Evolutionary conservation across 805 yeast genomes (phyloP).

Genomic region (Saccharomycopsis javanensis): DNA sequence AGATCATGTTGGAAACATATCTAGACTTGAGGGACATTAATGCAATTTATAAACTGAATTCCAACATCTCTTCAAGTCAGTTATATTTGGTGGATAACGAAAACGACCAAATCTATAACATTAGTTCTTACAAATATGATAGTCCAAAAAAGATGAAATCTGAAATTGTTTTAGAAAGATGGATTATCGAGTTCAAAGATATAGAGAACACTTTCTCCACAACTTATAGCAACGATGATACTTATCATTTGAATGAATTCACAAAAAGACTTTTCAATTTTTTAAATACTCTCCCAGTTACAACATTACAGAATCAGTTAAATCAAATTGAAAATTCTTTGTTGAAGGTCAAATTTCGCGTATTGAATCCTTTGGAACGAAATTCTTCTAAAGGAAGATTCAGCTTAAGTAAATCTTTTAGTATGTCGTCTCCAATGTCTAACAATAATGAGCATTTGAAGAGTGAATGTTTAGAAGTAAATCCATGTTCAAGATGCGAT

Average conservation of each 20-base stretch:
- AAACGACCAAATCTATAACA: constrained; percentile 7
- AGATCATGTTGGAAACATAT: constrained; percentile 7
- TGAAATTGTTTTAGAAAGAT: constrained; percentile 14
- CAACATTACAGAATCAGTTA: constrained; percentile 1
- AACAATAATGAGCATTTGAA: neutral
- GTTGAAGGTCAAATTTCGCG: constrained; percentile 7
- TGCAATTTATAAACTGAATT: neutral
- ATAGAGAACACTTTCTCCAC: neutral
- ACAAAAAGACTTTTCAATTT: neutral
- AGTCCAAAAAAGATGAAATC: constrained; percentile 4
- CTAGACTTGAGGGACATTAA: constrained; percentile 6
- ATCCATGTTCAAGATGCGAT: neutral
- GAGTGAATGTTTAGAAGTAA: neutral
- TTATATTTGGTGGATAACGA: constrained; percentile 27
- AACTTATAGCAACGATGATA: neutral
- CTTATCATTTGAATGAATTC: neutral
- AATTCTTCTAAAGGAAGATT: constrained; percentile 15
- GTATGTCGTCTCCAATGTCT: neutral
- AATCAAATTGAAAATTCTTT: neutral
- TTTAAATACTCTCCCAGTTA: constrained; percentile 3
- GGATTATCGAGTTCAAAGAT: constrained; percentile 10
- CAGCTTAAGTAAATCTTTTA: constrained; percentile 12
- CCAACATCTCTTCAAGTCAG: constrained; percentile 26
- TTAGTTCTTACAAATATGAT: neutral
- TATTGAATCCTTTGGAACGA: constrained; percentile 9